Percentiles rank a stretch among this genome's conserved stretches.
phyloP scores from a whole-genome alignment of 768 basidiomycete species.

The Suillus placidus region DNA sequence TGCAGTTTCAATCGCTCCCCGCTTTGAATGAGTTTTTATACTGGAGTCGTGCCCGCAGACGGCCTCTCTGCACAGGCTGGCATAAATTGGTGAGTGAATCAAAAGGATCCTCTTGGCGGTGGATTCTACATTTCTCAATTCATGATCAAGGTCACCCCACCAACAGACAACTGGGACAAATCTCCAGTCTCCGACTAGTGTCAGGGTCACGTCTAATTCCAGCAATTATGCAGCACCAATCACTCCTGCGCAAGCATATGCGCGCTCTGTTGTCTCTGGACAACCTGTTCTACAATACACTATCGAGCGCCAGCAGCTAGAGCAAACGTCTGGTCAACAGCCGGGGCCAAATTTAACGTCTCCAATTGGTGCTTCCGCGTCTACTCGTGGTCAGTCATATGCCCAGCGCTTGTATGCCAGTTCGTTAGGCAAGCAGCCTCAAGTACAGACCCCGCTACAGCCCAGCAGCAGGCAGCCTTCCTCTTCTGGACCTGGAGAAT shows the following conservation, averaged over 20 bases:
- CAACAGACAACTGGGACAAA: neutral
- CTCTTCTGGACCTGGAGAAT: slow-evolving; percentile 4
- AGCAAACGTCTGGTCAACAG: neutral
- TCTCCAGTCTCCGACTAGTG: neutral
- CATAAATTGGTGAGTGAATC: neutral
- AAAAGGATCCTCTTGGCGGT: neutral
- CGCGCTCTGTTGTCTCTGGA: slow-evolving; percentile 16
- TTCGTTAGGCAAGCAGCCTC: slow-evolving; percentile 29
- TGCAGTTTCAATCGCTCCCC: neutral
- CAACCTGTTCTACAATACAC: slow-evolving; percentile 17
- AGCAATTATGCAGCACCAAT: neutral
- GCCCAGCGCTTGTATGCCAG: slow-evolving; percentile 51
- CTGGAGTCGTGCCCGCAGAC: neutral
- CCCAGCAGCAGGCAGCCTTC: neutral
- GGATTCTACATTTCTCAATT: neutral
- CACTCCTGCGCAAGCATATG: slow-evolving; percentile 29
- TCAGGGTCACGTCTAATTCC: neutral
- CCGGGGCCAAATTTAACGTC: slow-evolving; percentile 8
- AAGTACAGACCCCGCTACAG: slow-evolving; percentile 4
- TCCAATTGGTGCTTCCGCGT: slow-evolving; percentile 8
- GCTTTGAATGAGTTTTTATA: neutral
- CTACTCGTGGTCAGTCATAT: slow-evolving; percentile 28
- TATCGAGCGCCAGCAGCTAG: slow-evolving; percentile 23
- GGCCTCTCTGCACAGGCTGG: neutral
- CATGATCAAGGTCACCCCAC: neutral